Percentiles rank a stretch among this genome's conserved stretches.
phyloP scores from a whole-genome alignment of 768 basidiomycete species.

The Leccinum sublutescens region DNA sequence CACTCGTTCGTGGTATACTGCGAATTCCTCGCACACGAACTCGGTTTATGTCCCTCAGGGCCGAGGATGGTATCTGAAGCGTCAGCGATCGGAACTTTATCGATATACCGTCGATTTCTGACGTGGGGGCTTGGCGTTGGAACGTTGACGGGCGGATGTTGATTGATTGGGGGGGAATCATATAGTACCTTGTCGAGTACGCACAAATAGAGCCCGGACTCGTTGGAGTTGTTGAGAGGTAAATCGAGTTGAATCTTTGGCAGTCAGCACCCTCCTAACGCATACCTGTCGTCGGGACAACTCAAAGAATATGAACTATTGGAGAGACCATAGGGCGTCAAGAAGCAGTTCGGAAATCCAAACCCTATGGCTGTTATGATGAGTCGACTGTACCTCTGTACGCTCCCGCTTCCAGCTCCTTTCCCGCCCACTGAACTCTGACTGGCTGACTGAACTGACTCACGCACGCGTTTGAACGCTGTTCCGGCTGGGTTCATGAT shows the following conservation, averaged over 20 bases:
- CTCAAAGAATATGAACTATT: no score
- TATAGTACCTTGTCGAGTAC: no score
- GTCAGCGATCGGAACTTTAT: constrained; percentile 93
- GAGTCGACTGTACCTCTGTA: no score
- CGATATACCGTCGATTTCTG: constrained; percentile 81
- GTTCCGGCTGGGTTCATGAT: constrained; percentile 92
- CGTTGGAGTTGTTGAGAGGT: constrained; percentile 90
- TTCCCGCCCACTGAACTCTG: neutral
- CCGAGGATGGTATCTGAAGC: constrained; percentile 96
- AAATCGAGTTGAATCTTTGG: constrained; percentile 95
- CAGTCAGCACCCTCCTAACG: no score
- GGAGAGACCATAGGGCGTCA: no score
- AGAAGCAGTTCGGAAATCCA: no score
- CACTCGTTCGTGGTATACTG: constrained; percentile 91
- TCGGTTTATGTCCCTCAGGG: constrained; percentile 74
- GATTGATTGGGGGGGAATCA: constrained; percentile 28
- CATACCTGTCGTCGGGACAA: no score
- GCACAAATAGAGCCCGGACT: constrained; percentile 98
- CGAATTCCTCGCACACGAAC: constrained; percentile 86
- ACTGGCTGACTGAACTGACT: neutral
- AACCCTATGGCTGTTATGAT: no score
- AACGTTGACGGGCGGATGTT: constrained; percentile 54
- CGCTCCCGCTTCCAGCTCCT: no score
- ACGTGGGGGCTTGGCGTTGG: constrained; percentile 76
- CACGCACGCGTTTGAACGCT: neutral